Evolutionary conservation across 2,329 filamentous ascomycete genomes (phyloP).

Genomic region (Penicillium sp.): DNA sequence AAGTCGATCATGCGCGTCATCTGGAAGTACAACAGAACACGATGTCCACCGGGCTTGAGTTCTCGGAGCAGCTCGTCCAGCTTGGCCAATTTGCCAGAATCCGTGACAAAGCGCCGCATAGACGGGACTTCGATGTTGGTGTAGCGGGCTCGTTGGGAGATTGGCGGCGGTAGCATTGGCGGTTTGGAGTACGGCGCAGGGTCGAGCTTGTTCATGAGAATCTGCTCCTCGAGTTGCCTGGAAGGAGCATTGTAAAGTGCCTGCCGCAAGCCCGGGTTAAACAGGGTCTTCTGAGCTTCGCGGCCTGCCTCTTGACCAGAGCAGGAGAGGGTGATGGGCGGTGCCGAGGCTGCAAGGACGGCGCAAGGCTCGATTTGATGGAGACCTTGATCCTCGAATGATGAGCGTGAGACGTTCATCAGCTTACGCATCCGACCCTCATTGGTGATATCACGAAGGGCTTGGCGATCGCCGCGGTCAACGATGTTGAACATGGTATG

Average conservation of each 20-base stretch:
- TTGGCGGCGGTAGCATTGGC: conserved; percentile 74
- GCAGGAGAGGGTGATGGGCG: conserved; percentile 78
- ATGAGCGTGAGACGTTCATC: conserved; percentile 70
- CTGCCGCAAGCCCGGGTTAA: conserved; percentile 74
- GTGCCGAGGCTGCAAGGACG: conserved; percentile 74
- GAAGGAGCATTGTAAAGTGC: conserved; percentile 65
- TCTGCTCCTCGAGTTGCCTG: conserved; percentile 65
- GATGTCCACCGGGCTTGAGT: conserved; percentile 88
- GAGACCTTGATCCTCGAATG: conserved; percentile 69
- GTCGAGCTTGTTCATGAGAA: conserved; percentile 72
- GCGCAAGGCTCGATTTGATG: conserved; percentile 77
- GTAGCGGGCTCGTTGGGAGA: conserved; percentile 78
- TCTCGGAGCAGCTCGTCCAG: conserved; percentile 82
- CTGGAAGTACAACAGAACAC: conserved; percentile 97
- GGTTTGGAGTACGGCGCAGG: conserved; percentile 53
- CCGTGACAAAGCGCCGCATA: conserved; percentile 96
- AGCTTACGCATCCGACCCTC: conserved; percentile 73
- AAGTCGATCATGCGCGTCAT: conserved; percentile 99
- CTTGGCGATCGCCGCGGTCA: conserved; percentile 63
- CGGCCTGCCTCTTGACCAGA: conserved; percentile 62
- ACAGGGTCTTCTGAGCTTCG: conserved; percentile 69
- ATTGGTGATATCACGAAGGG: conserved; percentile 66
- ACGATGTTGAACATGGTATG: conserved; percentile 82
- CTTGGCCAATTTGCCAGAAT: conserved; percentile 92
- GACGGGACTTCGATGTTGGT: conserved; percentile 91